Base-by-base conservation (phyloP, 441 rosid species). In the Gossypium armourianum region DNA sequence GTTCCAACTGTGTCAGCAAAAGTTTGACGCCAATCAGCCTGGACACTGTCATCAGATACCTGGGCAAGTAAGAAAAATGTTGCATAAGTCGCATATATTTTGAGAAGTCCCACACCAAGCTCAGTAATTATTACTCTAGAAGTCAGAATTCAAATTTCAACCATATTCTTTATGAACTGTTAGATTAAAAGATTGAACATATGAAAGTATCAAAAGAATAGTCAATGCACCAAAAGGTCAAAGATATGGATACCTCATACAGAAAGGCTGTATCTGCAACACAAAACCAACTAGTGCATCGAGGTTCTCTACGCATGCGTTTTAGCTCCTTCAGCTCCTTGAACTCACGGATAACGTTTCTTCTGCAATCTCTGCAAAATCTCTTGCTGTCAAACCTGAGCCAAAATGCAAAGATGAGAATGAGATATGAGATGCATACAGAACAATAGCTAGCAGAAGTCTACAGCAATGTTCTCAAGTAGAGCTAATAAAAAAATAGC, bases 341-440 rank as follows among this genome's bases (percentile, higher is more conserved):
- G 77, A 93, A 93, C 72, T 94, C 99, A 24, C 94, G 92, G 74
- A 90, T 92, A 74, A 94, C 99, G 59, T 94, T 94, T 68, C 94
- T 81, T 81, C 97, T 86, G 81, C 99, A 94, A 80, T 92, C 97
- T 89, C 96, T 84, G 77, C 99, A 94, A 84, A 94, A 94, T 77
- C 91, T 89, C 83, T 94, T 94, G 92, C 90, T 85, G 77, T 94
- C 97, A 79, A 94, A 94, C 89, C 99, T 94, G 88, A 71, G 76
- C 72, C 56, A 80, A 53, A 68, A 83, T 13, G 71, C 29, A 78
- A 59, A 19, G 9, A 40, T 28, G 16, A 78, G 28, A 47, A 40
- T 28, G 16, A 78, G 28, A 47, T 20, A 26, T 16, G 9, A 78
- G 6, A 53, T 24, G 60, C 65, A 56, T 2, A 16, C 16, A 66